Conservation (phyloP, 164 flowering plant species). For the Cinnamomum chago region DNA sequence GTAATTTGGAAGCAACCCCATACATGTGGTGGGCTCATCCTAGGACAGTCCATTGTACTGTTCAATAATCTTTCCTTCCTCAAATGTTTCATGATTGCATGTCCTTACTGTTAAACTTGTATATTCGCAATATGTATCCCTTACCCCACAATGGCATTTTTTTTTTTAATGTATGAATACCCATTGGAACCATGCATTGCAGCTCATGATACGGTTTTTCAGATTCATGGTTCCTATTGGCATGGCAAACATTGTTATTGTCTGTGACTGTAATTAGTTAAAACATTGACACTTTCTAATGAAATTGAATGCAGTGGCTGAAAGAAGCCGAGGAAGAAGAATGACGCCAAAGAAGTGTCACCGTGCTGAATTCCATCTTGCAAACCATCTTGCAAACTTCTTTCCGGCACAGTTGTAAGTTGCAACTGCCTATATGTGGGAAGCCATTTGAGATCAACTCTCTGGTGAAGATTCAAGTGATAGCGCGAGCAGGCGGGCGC, state of each 20-base stretch:
- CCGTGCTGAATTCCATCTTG: background rate
- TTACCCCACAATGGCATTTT: background rate
- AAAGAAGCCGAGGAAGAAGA: conserved; percentile 59
- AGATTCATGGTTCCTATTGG: background rate
- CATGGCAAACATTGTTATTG: background rate
- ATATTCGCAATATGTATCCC: too few species aligned
- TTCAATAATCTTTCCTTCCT: too few species aligned
- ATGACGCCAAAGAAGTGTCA: background rate
- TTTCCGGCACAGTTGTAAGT: background rate
- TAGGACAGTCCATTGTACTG: too few species aligned
- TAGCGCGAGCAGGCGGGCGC: too few species aligned
- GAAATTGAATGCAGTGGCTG: conserved; percentile 50
- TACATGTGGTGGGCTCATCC: too few species aligned
- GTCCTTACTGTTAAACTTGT: too few species aligned
- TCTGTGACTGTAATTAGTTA: too few species aligned
- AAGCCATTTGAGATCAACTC: background rate
- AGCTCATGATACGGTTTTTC: too few species aligned
- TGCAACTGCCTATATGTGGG: background rate
- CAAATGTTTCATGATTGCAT: too few species aligned
- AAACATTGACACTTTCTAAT: background rate
- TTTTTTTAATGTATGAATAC: too few species aligned
- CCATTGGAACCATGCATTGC: background rate
- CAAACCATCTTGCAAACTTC: background rate
- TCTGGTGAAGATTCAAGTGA: background rate
- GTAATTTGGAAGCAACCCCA: too few species aligned